Conservation (phyloP, 257 asterid genomes). For the Solanum pinnatisectum region DNA sequence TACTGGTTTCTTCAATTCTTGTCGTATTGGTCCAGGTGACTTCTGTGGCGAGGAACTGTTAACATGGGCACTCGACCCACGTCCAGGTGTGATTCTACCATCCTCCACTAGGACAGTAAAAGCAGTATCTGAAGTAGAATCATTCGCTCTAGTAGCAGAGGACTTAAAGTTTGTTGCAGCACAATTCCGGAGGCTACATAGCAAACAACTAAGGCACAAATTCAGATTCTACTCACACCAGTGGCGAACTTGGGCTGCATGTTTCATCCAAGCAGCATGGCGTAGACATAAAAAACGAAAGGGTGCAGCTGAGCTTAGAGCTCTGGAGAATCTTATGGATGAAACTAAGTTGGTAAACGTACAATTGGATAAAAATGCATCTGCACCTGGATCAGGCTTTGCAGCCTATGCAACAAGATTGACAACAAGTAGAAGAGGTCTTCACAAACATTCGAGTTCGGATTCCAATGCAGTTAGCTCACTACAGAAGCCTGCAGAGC, state of each 20-base stretch:
- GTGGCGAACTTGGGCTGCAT: slow-evolving; percentile 91
- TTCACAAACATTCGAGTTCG: slow-evolving; percentile 36
- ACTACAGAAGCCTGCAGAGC: slow-evolving; percentile 81
- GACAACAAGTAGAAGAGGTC: slow-evolving; percentile 48
- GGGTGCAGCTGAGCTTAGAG: slow-evolving; percentile 40
- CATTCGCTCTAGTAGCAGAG: slow-evolving; percentile 74
- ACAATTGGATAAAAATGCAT: neutral
- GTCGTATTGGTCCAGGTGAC: slow-evolving; percentile 77
- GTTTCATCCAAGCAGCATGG: slow-evolving; percentile 91
- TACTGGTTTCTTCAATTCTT: slow-evolving; percentile 88
- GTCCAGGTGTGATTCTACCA: slow-evolving; percentile 74
- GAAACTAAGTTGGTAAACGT: slow-evolving; percentile 2
- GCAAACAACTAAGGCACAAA: slow-evolving; percentile 84
- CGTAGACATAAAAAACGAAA: slow-evolving; percentile 55
- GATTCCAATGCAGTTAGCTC: slow-evolving; percentile 38
- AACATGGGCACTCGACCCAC: slow-evolving; percentile 97
- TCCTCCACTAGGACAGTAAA: slow-evolving; percentile 85
- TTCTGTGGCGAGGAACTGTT: slow-evolving; percentile 95
- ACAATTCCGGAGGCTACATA: slow-evolving; percentile 77
- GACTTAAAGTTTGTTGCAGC: slow-evolving; percentile 81
- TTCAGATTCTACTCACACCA: slow-evolving; percentile 94
- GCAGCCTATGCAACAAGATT: slow-evolving; percentile 42
- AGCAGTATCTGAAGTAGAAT: slow-evolving; percentile 82
- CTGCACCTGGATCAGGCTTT: slow-evolving; percentile 23
- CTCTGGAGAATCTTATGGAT: slow-evolving; percentile 19